Conservation (phyloP, 495 filamentous ascomycete genomes). For the Cladorrhinum samala region DNA sequence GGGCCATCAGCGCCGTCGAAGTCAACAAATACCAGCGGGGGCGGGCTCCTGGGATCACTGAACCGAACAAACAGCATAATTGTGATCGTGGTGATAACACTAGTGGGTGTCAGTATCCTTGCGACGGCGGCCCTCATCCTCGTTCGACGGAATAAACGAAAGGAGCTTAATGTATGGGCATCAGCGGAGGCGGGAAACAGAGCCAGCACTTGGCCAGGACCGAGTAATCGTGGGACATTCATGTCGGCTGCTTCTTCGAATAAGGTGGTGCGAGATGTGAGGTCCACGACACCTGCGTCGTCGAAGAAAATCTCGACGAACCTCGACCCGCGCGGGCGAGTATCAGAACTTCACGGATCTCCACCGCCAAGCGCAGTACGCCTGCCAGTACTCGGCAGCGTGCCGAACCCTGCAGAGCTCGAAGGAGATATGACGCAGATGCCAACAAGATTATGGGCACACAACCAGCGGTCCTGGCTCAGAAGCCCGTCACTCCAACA, state of each 20-base stretch:
- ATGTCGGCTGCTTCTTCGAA: neutral
- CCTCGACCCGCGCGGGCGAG: neutral
- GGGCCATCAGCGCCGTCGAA: neutral
- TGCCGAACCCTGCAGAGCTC: conserved; percentile 25
- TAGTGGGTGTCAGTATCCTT: conserved; percentile 24
- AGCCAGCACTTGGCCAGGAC: neutral
- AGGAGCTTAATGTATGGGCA: conserved; percentile 4
- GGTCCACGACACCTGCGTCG: neutral
- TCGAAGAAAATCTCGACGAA: neutral
- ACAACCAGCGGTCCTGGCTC: conserved; percentile 10
- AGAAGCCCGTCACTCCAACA: conserved; percentile 4
- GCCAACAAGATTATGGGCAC: conserved; percentile 6
- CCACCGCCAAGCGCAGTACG: conserved; percentile 12
- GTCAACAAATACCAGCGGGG: neutral
- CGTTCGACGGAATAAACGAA: conserved; percentile 23
- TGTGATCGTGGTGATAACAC: conserved; percentile 26
- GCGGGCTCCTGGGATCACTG: neutral
- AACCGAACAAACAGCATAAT: conserved; percentile 22
- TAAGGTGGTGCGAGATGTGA: neutral
- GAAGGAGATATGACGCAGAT: conserved; percentile 15
- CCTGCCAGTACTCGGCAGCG: conserved; percentile 16
- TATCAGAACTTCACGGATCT: neutral
- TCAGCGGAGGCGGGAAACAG: neutral
- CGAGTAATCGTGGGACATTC: neutral
- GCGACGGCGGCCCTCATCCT: conserved; percentile 17